These are phyloP conservation scores for Cruciata laevipes DNA, from an alignment of 257 asterid genomes.

Conservation along the genomic window DNA sequence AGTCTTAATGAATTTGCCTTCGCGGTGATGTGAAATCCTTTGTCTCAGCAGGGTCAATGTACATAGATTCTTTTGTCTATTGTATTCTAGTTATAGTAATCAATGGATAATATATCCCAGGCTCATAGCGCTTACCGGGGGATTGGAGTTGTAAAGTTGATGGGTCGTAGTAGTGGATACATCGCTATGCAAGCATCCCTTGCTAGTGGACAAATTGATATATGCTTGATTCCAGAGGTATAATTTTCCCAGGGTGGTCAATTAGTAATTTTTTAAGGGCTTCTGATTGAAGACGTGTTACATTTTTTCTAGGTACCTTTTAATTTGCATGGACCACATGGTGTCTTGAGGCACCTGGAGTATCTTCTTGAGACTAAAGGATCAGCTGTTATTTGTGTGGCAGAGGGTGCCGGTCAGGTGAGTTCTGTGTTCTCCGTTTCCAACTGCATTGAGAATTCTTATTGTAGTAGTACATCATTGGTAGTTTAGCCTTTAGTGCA, in stretches of 20 bases:
- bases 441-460: not conserved
- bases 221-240: conserved; percentile 97
- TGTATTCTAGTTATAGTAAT: conserved; percentile 8
- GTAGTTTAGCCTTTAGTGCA: conserved; percentile 5
- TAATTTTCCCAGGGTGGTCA: not conserved
- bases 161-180: conserved; percentile 96
- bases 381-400: conserved; percentile 92
- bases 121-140: conserved; percentile 98
- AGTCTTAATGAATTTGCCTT: conserved; percentile 4
- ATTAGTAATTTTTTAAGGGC: not conserved
- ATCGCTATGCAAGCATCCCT: conserved; percentile 99
- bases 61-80: conserved; percentile 4
- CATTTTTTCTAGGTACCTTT: conserved; percentile 55
- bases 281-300: conserved; percentile 9
- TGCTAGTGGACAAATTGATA: conserved; percentile 95
- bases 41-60: not conserved
- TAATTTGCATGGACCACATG: conserved; percentile 88
- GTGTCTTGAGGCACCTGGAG: conserved; percentile 70
- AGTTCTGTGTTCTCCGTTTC: conserved; percentile 18
- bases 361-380: conserved; percentile 84
- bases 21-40: conserved; percentile 8
- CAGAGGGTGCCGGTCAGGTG: conserved; percentile 99
- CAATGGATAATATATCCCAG: conserved; percentile 32
- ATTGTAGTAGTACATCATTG: not conserved
- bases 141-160: conserved; percentile 87